Evolutionary conservation across 1,139 yeast genomes (phyloP).

Genomic region (Saccharomyces hybrid): DNA sequence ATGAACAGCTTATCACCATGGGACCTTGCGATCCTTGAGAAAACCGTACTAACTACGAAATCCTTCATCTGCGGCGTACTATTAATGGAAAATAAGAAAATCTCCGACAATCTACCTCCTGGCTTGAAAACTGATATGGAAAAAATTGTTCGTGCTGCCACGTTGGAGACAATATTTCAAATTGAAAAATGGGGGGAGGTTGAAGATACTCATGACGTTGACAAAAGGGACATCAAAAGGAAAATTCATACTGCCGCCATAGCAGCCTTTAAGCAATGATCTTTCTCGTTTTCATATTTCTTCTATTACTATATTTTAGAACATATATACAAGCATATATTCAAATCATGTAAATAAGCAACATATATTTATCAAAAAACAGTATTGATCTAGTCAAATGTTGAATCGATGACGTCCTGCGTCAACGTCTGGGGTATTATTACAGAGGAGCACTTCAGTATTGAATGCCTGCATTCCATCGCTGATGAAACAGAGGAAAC

Average conservation of each 20-base stretch:
- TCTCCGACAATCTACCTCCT: slow-evolving; percentile 20
- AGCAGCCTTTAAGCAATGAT: slow-evolving; percentile 35
- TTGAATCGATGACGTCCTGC: neutral
- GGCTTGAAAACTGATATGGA: slow-evolving; percentile 40
- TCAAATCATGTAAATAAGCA: neutral
- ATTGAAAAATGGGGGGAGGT: slow-evolving; percentile 95
- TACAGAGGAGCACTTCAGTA: neutral
- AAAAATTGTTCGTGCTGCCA: slow-evolving; percentile 69
- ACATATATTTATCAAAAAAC: neutral
- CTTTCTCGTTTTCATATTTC: neutral
- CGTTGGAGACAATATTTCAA: slow-evolving; percentile 76
- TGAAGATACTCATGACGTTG: slow-evolving; percentile 96
- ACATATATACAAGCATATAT: neutral
- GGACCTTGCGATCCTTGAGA: slow-evolving; percentile 83
- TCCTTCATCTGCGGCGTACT: slow-evolving; percentile 71
- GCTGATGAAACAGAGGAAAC: neutral
- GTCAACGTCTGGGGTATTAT: neutral
- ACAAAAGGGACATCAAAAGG: slow-evolving; percentile 78
- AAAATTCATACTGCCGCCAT: slow-evolving; percentile 77
- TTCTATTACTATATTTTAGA: neutral
- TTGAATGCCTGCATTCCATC: neutral
- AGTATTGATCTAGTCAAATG: neutral
- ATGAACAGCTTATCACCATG: slow-evolving; percentile 54
- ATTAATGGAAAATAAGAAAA: slow-evolving; percentile 23
- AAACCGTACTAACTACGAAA: slow-evolving; percentile 75